phyloP scores from a whole-genome alignment of 176 grass and related monocot genomes.

The Oryza brachyantha region DNA sequence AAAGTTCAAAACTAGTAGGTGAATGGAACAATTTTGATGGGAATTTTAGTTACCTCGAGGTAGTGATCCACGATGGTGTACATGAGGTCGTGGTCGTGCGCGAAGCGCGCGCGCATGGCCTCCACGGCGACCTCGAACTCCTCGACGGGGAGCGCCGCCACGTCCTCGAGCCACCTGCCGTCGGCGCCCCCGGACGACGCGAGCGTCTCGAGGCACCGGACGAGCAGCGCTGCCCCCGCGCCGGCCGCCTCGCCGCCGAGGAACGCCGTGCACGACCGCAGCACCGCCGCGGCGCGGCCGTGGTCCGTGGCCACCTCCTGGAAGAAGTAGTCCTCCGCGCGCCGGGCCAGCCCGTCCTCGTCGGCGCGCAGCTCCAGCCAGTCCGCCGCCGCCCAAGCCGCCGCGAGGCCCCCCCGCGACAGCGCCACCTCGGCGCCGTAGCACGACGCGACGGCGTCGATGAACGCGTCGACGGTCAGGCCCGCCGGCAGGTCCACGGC shows the following conservation, averaged over 20 bases:
- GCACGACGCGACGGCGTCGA: constrained; percentile 49
- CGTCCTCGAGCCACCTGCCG: constrained; percentile 63
- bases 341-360: constrained; percentile 28
- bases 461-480: constrained; percentile 45
- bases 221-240: constrained; percentile 43
- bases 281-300: constrained; percentile 32
- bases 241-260: constrained; percentile 43
- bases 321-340: constrained; percentile 76
- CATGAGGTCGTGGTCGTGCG: constrained; percentile 80
- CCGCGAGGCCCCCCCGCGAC: constrained; percentile 48
- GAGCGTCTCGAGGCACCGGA: constrained; percentile 68
- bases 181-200: constrained; percentile 29
- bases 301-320: constrained; percentile 63
- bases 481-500: constrained; percentile 46
- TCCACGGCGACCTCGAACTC: constrained; percentile 51
- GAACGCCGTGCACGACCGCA: constrained; percentile 49
- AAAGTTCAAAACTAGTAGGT: too few species aligned
- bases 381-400: constrained; percentile 44
- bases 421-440: constrained; percentile 45
- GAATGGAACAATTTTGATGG: too few species aligned
- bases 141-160: constrained; percentile 45
- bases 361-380: constrained; percentile 63
- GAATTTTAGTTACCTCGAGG: constrained; percentile 49
- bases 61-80: constrained; percentile 82
- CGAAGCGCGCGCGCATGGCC: constrained; percentile 57